Percentiles rank a stretch among this genome's conserved stretches.
phyloP scores from a whole-genome alignment of 805 yeast genomes.

The Teunomyces panamensis region DNA sequence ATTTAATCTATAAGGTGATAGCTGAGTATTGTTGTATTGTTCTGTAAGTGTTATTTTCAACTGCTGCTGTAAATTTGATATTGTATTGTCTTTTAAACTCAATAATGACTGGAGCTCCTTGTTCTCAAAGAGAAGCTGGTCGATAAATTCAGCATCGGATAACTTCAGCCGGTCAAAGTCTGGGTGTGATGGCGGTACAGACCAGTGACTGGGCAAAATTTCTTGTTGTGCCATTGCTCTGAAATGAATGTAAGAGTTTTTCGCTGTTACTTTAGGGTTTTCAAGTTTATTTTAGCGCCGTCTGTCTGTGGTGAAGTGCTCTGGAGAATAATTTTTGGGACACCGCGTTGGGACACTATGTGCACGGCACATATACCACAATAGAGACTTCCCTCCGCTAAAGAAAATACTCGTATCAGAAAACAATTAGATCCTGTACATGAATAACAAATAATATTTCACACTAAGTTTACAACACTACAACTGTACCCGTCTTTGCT shows the following conservation, averaged over 20 bases:
- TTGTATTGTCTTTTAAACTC: constrained; percentile 4
- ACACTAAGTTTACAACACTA: no score
- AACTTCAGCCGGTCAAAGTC: constrained; percentile 30
- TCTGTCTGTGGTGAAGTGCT: not conserved
- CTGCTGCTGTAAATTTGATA: constrained; percentile 6
- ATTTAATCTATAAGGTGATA: not conserved
- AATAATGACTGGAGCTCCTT: constrained; percentile 27
- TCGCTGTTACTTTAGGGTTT: not conserved
- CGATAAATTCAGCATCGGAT: constrained; percentile 30
- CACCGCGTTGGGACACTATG: not conserved
- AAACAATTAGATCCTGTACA: no score
- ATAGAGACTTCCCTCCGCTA: not conserved
- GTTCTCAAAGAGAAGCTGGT: constrained; percentile 34
- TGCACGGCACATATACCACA: not conserved
- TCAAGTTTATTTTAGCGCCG: not conserved
- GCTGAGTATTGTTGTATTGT: constrained; percentile 1
- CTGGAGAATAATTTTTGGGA: not conserved
- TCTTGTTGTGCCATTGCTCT: constrained; percentile 1
- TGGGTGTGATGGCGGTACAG: constrained; percentile 32
- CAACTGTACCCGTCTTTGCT: not conserved
- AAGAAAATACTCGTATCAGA: not conserved
- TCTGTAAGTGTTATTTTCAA: constrained; percentile 1
- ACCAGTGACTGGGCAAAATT: constrained; percentile 3
- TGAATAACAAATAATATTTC: no score
- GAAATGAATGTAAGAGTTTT: not conserved